Percentiles rank a stretch among this genome's conserved stretches.
Conservation (phyloP, 768 basidiomycete genomes). For the Mycena rebaudengoi region DNA sequence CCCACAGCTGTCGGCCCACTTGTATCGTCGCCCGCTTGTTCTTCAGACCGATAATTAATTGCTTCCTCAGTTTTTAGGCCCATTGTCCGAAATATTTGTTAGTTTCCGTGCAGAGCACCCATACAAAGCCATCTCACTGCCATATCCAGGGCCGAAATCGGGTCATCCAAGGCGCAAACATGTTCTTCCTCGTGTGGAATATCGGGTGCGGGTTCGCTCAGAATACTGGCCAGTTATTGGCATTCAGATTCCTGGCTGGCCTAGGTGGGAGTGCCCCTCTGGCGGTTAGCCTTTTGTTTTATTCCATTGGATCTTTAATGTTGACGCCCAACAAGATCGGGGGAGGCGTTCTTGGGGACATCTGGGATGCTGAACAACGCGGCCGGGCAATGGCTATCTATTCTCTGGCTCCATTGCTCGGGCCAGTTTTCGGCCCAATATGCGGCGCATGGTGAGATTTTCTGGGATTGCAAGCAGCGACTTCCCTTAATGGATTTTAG, state of each 20-base stretch:
- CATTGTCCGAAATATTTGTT: conserved; percentile 69
- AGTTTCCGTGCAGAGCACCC: conserved; percentile 59
- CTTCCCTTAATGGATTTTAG: too few relatives aligned
- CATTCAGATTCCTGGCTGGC: conserved; percentile 74
- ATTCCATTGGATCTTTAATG: conserved; percentile 46
- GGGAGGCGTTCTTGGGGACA: conserved; percentile 71
- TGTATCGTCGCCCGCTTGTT: conserved; percentile 29
- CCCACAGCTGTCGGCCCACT: conserved; percentile 59
- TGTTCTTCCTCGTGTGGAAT: conserved; percentile 60
- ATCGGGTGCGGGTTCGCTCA: conserved; percentile 70
- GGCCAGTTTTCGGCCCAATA: conserved; percentile 70
- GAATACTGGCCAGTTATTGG: conserved; percentile 64
- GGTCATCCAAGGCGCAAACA: conserved; percentile 12
- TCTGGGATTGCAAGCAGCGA: too few relatives aligned
- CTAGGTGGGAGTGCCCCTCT: conserved; percentile 79
- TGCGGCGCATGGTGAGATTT: conserved; percentile 72
- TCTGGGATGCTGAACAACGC: conserved; percentile 68
- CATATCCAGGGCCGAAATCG: conserved; percentile 7
- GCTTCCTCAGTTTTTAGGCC: conserved; percentile 54
- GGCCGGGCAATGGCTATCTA: conserved; percentile 72
- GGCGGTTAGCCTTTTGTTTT: conserved; percentile 56
- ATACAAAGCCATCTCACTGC: conserved; percentile 40
- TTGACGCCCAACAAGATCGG: conserved; percentile 49
- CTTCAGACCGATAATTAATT: not conserved
- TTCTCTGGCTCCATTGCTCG: conserved; percentile 70